Base-by-base conservation (phyloP, 2,329 filamentous ascomycete genomes). In the Penicillium brevicompactum region DNA sequence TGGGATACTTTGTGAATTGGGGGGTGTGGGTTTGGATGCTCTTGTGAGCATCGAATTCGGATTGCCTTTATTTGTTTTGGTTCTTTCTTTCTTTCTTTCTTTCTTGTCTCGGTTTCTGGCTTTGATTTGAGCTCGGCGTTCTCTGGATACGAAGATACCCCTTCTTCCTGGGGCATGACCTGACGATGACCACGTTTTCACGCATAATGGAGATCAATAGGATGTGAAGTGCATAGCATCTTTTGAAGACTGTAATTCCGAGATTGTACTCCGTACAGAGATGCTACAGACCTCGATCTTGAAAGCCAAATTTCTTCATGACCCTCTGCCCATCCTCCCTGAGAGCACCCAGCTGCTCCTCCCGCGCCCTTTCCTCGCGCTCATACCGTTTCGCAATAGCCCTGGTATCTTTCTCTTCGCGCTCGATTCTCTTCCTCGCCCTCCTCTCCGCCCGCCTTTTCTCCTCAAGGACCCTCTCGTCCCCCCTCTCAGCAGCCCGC, bases 321-420 rank as follows among this genome's bases (percentile, higher is more conserved):
- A 69, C 45, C 56, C 47, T 66, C 10, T 49, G 51, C 34, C 70
- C 76, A 51, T 66, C 67, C 55, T 67, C 62, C 53, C 64, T 64
- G 44, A 60, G 51, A 16, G 57, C 62, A 18, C 70, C 73, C 18
- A 53, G n/a, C 50, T 71, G 71, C 37, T 57, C 66, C 41, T 67
- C 65, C 58, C 76, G 76, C 16, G 71, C 60, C 55, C 67, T 72
- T 54, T 73, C 66, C 66, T 82, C 80, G 24, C 68, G 59, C 62
- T 75, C 76, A 61, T 70, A 74, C 52, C 74, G 58, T 34, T 54
- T 67, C 54, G 56, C 55, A 47, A 70, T 70, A 58, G 65, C 67
- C 59, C 70, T 67, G 46, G 62, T 56, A 64, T 81, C 78, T 30
- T 70, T 67, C 60, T 72, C 76, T 56, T 74, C 69, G 44, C 62